These are phyloP conservation scores for Misopates orontium DNA, from an alignment of 257 asterid genomes.

Conservation along the genomic window DNA sequence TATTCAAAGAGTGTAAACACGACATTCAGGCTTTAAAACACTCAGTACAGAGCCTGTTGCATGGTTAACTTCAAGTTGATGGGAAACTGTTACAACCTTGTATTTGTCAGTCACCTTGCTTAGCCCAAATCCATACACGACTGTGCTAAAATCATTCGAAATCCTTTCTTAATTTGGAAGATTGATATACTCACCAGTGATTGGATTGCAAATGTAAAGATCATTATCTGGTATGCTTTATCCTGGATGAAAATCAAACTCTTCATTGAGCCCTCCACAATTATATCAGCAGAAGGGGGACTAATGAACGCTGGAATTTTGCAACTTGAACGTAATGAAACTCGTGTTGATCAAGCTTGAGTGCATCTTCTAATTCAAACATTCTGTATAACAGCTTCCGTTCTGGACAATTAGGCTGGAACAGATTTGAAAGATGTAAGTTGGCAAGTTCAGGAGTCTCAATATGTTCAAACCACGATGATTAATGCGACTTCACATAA, in stretches of 20 bases:
- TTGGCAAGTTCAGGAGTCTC: constrained; percentile 13
- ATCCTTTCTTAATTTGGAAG: neutral
- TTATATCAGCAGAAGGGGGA: neutral
- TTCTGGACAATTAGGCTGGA: constrained; percentile 15
- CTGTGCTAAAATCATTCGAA: neutral
- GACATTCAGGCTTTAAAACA: constrained; percentile 4
- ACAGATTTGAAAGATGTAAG: constrained; percentile 21
- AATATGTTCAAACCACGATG: constrained; percentile 2
- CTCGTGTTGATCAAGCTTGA: constrained; percentile 7
- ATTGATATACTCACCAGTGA: no score
- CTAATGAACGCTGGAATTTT: neutral
- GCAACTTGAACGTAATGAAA: neutral
- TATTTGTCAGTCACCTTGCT: constrained; percentile 7
- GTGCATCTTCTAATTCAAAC: constrained; percentile 10
- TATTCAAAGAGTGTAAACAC: constrained; percentile 33
- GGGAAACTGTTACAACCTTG: constrained; percentile 4
- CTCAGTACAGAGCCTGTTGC: no score
- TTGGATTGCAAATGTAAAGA: constrained; percentile 29
- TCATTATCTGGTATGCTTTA: neutral
- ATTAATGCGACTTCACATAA: no score
- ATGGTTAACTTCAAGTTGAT: no score
- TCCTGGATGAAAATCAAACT: no score
- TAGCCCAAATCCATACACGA: constrained; percentile 29
- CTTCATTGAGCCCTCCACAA: no score
- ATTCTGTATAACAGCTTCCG: neutral